Evolutionary conservation across 495 filamentous ascomycete species (phyloP).

Genomic region (Xeromyces bisporus): DNA sequence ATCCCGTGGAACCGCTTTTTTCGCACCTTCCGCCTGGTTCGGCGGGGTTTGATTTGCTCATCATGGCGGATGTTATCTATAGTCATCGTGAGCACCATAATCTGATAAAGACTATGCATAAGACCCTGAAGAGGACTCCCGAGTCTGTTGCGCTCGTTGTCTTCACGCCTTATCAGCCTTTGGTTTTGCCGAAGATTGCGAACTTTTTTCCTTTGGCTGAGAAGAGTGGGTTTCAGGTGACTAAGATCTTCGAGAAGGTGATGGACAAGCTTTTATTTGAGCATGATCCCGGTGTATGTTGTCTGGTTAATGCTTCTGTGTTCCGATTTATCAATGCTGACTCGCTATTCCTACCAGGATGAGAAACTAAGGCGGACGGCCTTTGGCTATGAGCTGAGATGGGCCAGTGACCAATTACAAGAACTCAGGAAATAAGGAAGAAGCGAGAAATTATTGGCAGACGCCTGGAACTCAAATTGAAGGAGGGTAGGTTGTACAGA

Average conservation of each 20-base stretch:
- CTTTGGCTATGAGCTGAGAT: constrained; percentile 54
- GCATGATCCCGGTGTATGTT: constrained; percentile 56
- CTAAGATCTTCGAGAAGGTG: constrained; percentile 62
- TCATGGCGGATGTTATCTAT: constrained; percentile 81
- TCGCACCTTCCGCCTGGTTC: constrained; percentile 23
- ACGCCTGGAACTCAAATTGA: no score
- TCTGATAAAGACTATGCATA: constrained; percentile 50
- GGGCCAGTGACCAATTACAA: constrained; percentile 17
- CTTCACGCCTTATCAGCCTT: constrained; percentile 85
- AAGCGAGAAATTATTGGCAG: no score
- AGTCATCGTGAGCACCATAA: constrained; percentile 70
- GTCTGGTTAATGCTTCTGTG: background rate
- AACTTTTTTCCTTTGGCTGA: constrained; percentile 65
- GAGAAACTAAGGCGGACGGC: constrained; percentile 60
- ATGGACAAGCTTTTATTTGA: constrained; percentile 79
- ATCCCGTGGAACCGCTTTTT: constrained; percentile 32
- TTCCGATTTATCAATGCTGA: background rate
- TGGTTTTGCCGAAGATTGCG: constrained; percentile 69
- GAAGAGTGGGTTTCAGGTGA: constrained; percentile 50
- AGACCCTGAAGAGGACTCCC: constrained; percentile 37
- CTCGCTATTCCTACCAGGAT: constrained; percentile 26
- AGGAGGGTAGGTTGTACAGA: no score
- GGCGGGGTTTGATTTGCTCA: constrained; percentile 54
- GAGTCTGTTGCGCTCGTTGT: constrained; percentile 61
- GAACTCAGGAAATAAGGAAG: constrained; percentile 8